Base-by-base conservation (phyloP, 345 rosid genomes). In the Kandelia obovata region DNA sequence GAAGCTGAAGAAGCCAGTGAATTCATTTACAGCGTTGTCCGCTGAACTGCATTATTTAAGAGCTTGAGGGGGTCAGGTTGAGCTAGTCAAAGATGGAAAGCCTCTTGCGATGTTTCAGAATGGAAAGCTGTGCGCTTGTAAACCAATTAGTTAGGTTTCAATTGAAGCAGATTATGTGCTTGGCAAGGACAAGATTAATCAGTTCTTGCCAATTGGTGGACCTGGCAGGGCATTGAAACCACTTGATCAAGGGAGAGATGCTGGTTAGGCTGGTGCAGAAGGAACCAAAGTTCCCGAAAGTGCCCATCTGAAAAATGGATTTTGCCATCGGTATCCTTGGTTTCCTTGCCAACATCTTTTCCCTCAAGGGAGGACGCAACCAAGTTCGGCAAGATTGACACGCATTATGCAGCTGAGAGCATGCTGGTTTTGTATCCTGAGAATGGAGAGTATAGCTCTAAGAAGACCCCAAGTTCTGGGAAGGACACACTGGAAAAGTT, bases 101-200 rank as follows among this genome's bases (percentile, higher is more conserved):
- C 98, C 97, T 67, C 91, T 82, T 81, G 97, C 89, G 53, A 91
- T 91, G 98, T 94, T 94, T 69, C 93, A 95, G 59, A 95, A 91
- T 64, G 97, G 97, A 53, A 89, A 79, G 79, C 80, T 89, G 43
- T 89, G 95, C 66, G 97, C 97, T 65, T 91, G 98, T 69, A 89
- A 94, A 77, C 98, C 96, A 0, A 94, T 91, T 23, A 89, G 96
- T 23, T 69, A 91, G 72, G 98, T 97, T 16, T 77, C 96, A 0
- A 89, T 87, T 43, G 87, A 89, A 0, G 83, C 92, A 0, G 95
- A 94, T 70, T 94, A 95, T 46, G 88, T 89, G 53, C 68, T 94
- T 86, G 81, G 83, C 49, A 87, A 88, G 79, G 83, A 86, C 64
- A 91, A 88, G 80, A 78, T 86, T 64, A 94, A 94, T 76, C 82